Base-by-base conservation (phyloP, 495 filamentous ascomycete genomes). In the Podospora australis region DNA sequence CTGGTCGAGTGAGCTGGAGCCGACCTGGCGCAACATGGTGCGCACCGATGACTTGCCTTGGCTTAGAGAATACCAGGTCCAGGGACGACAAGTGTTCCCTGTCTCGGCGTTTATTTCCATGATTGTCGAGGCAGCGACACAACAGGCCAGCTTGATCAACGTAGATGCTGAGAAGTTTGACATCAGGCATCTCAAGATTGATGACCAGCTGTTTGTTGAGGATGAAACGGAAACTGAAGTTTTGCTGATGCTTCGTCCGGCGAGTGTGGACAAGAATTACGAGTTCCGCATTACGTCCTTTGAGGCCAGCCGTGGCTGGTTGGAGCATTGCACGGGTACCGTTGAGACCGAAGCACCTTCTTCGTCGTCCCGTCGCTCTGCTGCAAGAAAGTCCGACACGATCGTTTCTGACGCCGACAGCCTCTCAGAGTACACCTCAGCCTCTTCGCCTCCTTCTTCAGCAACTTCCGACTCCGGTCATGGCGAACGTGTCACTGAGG, bases 21-120 rank as follows among this genome's bases (percentile, higher is more conserved):
- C 76, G 2, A 64, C 57, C 0, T 82, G 78, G 77, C 60, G 77
- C 23, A 78, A 75, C 52, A 23, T 74, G 0, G 24, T 82, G 5
- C 50, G 53, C 0, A 42, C 70, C 3, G 64, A 72, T 2, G 57
- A 73, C 24, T 58, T 70, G 4, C 70, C 68, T 0, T 80, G 77
- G 77, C 46, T 79, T 5, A 46, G 47, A 9, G 75, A 79, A 22
- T 76, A 78, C 56, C 50, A 51, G 6, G 41, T 80, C 4, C 58
- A 62, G 10, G 54, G 46, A 0, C 47, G 67, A 6, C 54, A 71
- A 3, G 58, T 78, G 7, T 81, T 77, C 45, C 78, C 77, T 0
- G 62, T 49, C 10, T 59, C 74, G 0, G 72, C 65, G 1, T 78
- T 66, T 47, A 41, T 78, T 20, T 60, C 65, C 16, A 78, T 78